Percentiles rank a stretch among this genome's conserved stretches.
Evolutionary conservation across 257 asterid genomes (phyloP).

Genomic region (Coffea canephora): DNA sequence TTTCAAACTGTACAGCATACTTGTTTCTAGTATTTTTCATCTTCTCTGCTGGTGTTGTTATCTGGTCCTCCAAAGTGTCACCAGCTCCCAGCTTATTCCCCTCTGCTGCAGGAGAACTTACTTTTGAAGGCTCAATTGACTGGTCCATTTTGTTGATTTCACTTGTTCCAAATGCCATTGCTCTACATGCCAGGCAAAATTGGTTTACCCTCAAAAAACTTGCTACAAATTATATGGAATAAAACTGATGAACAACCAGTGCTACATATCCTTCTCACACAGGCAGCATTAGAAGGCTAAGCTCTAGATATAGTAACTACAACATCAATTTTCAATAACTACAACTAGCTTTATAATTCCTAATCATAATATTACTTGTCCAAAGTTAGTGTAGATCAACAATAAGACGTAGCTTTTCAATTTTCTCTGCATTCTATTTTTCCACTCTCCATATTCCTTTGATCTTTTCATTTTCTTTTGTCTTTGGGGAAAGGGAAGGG

Average conservation of each 20-base stretch:
- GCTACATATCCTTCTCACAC: background rate
- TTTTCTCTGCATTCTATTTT: too few relatives aligned
- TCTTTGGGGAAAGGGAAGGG: too few relatives aligned
- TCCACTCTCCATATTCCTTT: too few relatives aligned
- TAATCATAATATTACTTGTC: too few relatives aligned
- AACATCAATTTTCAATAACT: background rate
- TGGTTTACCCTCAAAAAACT: background rate
- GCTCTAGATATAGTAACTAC: background rate
- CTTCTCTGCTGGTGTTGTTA: background rate
- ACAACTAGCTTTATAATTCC: background rate
- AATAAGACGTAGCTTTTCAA: too few relatives aligned
- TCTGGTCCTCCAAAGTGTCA: background rate
- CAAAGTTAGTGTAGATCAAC: too few relatives aligned
- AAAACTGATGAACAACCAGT: background rate
- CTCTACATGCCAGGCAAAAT: background rate
- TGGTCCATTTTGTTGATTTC: background rate
- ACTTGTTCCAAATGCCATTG: background rate
- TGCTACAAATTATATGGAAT: background rate
- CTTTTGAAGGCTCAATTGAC: background rate
- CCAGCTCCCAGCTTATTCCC: background rate
- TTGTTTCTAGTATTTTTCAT: background rate
- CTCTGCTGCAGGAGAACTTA: background rate
- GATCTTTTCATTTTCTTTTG: too few relatives aligned
- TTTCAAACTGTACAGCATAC: background rate
- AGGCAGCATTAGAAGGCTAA: background rate